Percentiles rank a stretch among this genome's conserved stretches.
Evolutionary conservation across 139 green algal genomes (phyloP).

Genomic region (Nannochloris sp.): DNA sequence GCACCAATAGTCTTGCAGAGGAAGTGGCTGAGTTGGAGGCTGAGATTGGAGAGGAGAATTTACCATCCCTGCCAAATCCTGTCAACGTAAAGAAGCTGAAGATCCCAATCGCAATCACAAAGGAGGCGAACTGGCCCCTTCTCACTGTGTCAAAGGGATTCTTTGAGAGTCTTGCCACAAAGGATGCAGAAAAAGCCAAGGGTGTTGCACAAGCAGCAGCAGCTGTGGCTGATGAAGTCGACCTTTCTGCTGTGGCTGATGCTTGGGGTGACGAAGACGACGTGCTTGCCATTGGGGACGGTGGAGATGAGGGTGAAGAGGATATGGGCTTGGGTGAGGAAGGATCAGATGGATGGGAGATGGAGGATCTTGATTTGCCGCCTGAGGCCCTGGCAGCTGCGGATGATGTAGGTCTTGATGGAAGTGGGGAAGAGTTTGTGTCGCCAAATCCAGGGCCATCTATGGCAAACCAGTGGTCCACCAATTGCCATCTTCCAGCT

Average conservation of each 20-base stretch:
- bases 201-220: constrained; percentile 14
- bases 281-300: constrained; percentile 40
- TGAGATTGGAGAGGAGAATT: constrained; percentile 32
- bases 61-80: constrained; percentile 15
- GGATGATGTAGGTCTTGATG: constrained; percentile 9
- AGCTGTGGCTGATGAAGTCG: constrained; percentile 42
- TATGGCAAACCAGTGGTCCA: constrained; percentile 70
- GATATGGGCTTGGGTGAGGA: constrained; percentile 36
- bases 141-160: constrained; percentile 94
- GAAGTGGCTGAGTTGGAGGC: constrained; percentile 53
- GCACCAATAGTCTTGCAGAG: constrained; percentile 71
- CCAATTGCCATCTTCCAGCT: constrained; percentile 63
- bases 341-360: constrained; percentile 87
- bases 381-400: constrained; percentile 11
- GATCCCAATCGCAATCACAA: constrained; percentile 63
- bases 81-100: constrained; percentile 37
- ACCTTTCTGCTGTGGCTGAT: constrained; percentile 51
- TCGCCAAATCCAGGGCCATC: constrained; percentile 67
- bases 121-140: constrained; percentile 96
- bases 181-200: constrained; percentile 35
- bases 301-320: constrained; percentile 7
- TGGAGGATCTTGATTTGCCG: constrained; percentile 87
- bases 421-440: constrained; percentile 45
- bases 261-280: constrained; percentile 77
- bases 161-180: constrained; percentile 82